Evolutionary conservation across 108 stramenopile genomes (phyloP).

Genomic region (Nitzschia inconspicua): DNA sequence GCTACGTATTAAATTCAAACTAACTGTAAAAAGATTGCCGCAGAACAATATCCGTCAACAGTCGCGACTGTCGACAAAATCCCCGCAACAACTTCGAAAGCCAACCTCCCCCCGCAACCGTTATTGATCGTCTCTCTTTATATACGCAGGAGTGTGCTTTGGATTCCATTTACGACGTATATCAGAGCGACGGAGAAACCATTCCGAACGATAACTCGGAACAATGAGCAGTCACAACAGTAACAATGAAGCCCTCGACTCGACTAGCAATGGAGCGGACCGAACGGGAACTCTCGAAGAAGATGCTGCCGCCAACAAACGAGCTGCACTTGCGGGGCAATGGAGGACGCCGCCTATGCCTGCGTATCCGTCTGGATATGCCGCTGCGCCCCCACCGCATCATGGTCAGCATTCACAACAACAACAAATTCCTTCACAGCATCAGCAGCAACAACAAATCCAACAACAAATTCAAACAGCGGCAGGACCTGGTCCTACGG

Average conservation of each 20-base stretch:
- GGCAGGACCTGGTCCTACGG: not conserved
- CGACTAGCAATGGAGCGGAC: too few species aligned
- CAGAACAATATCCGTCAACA: not conserved
- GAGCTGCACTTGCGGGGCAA: constrained; percentile 78
- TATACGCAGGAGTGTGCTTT: too few species aligned
- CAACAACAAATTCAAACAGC: not conserved
- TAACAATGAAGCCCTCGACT: too few species aligned
- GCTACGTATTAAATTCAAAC: too few species aligned
- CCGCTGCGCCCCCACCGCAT: not conserved
- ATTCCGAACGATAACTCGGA: constrained; percentile 18
- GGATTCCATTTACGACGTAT: constrained; percentile 62
- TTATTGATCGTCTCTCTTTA: too few species aligned
- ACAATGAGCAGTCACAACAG: not conserved
- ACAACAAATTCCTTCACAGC: constrained; percentile 2
- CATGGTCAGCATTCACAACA: not conserved
- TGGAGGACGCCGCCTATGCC: constrained; percentile 85
- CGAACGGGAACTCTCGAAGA: not conserved
- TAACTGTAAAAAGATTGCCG: too few species aligned
- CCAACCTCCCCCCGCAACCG: not conserved
- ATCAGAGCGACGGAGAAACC: constrained; percentile 6
- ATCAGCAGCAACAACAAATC: not conserved
- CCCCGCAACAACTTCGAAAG: not conserved
- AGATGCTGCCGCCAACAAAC: constrained; percentile 40
- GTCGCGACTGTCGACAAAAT: constrained; percentile 4
- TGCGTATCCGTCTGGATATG: constrained; percentile 40